Conservation (phyloP, 805 yeast genomes). For the Teunomyces tritomae region DNA sequence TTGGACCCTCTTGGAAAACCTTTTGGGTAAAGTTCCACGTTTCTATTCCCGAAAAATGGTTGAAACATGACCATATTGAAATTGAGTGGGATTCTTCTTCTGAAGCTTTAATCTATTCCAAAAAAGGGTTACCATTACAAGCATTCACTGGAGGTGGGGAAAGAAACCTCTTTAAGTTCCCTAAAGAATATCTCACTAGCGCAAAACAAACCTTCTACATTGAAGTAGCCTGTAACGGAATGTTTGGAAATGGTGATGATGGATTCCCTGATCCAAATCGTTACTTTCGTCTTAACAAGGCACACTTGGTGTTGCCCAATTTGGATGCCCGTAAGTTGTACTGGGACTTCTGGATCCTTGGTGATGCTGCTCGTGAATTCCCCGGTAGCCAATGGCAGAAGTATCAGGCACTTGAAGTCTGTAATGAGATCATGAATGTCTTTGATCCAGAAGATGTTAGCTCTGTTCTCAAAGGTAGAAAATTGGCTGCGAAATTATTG, state of each 20-base stretch:
- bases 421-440: slow-evolving; percentile 76
- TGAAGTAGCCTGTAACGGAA: slow-evolving; percentile 91
- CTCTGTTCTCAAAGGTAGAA: slow-evolving; percentile 61
- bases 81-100: slow-evolving; percentile 83
- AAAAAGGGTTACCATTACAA: slow-evolving; percentile 65
- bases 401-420: slow-evolving; percentile 75
- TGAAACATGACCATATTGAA: slow-evolving; percentile 49
- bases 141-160: slow-evolving; percentile 88
- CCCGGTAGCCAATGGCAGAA: slow-evolving; percentile 76
- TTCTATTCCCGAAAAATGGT: slow-evolving; percentile 63
- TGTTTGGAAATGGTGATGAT: slow-evolving; percentile 71
- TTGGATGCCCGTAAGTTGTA: slow-evolving; percentile 72
- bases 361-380: slow-evolving; percentile 89
- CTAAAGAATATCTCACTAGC: slow-evolving; percentile 47
- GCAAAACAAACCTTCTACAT: slow-evolving; percentile 65
- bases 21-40: slow-evolving; percentile 83
- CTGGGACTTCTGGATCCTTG: slow-evolving; percentile 82
- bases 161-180: slow-evolving; percentile 66
- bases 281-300: slow-evolving; percentile 61
- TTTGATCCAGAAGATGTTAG: slow-evolving; percentile 70
- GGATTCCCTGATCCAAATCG: slow-evolving; percentile 75
- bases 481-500: slow-evolving; percentile 58
- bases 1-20: slow-evolving; percentile 97
- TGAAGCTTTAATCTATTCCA: slow-evolving; percentile 78
- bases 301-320: slow-evolving; percentile 82